Evolutionary conservation across 495 filamentous ascomycete species (phyloP).

Genomic region (Penicillium steckii): DNA sequence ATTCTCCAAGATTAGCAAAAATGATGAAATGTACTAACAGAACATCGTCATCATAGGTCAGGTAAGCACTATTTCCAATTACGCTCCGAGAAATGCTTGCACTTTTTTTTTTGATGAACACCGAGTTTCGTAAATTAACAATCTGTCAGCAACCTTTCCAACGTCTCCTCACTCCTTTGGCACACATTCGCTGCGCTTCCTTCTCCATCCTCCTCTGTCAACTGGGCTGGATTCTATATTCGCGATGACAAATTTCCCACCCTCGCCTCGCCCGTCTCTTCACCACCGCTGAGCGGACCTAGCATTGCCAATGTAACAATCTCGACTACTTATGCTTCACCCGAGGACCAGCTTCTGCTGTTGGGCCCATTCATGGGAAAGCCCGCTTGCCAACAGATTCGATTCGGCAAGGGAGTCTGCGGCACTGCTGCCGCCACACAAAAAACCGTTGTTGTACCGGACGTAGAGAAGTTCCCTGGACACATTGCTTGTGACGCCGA

Average conservation of each 20-base stretch:
- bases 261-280: constrained; percentile 30
- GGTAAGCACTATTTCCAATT: constrained; percentile 39
- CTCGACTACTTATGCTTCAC: constrained; percentile 24
- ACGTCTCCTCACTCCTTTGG: constrained; percentile 81
- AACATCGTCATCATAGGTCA: constrained; percentile 46
- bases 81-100: background rate
- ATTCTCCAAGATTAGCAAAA: background rate
- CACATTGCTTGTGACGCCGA: constrained; percentile 90
- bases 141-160: constrained; percentile 75
- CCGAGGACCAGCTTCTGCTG: constrained; percentile 52
- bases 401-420: constrained; percentile 79
- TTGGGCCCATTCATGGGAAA: constrained; percentile 88
- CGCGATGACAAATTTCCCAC: constrained; percentile 57
- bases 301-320: constrained; percentile 16
- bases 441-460: constrained; percentile 67
- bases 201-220: constrained; percentile 67
- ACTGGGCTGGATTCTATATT: constrained; percentile 94
- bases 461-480: constrained; percentile 76
- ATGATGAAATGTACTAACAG: constrained; percentile 8
- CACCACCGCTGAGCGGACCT: constrained; percentile 17
- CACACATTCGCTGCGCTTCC: constrained; percentile 80
- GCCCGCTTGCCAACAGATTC: constrained; percentile 83
- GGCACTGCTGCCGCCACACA: constrained; percentile 67
- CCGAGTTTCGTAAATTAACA: background rate
- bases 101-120: background rate